Evolutionary conservation across 2,329 filamentous ascomycete species (phyloP).

Genomic region (Amesomyces nigricolor): DNA sequence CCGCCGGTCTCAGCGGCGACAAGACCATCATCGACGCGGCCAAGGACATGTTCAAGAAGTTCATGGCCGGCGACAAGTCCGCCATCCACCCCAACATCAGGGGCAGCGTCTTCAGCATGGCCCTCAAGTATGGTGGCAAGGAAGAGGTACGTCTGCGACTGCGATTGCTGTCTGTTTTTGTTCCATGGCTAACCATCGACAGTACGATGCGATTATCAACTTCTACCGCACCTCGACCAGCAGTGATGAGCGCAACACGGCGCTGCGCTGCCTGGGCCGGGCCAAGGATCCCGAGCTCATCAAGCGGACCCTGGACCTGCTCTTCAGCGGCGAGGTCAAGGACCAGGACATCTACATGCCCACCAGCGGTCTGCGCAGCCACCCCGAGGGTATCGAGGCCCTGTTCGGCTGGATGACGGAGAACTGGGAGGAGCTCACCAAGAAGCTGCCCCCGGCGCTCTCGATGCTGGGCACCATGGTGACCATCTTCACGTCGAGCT

Average conservation of each 20-base stretch:
- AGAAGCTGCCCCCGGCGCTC: conserved; percentile 78
- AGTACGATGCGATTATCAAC: conserved; percentile 72
- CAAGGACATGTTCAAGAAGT: conserved; percentile 86
- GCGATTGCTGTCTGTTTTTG: conserved; percentile 8
- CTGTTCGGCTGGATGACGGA: conserved; percentile 78
- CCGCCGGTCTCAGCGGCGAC: conserved; percentile 75
- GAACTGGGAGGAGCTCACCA: conserved; percentile 81
- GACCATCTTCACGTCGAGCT: conserved; percentile 72
- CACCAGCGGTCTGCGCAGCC: conserved; percentile 68
- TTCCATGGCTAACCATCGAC: conserved; percentile 16
- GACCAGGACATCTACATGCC: conserved; percentile 93
- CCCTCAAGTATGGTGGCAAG: conserved; percentile 74
- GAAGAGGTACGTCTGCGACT: conserved; percentile 56
- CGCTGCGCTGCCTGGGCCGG: conserved; percentile 75
- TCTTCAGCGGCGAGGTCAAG: conserved; percentile 77
- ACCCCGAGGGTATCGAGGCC: conserved; percentile 70
- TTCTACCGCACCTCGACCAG: conserved; percentile 70
- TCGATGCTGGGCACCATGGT: conserved; percentile 83
- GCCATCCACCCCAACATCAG: conserved; percentile 92
- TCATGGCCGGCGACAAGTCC: conserved; percentile 67
- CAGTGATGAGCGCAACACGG: conserved; percentile 86
- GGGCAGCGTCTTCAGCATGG: conserved; percentile 79
- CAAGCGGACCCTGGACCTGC: conserved; percentile 68
- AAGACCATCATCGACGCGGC: conserved; percentile 70
- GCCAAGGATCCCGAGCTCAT: conserved; percentile 74